Conservation (phyloP, 306 rosid species). For the Psophocarpus tetragonolobus region DNA sequence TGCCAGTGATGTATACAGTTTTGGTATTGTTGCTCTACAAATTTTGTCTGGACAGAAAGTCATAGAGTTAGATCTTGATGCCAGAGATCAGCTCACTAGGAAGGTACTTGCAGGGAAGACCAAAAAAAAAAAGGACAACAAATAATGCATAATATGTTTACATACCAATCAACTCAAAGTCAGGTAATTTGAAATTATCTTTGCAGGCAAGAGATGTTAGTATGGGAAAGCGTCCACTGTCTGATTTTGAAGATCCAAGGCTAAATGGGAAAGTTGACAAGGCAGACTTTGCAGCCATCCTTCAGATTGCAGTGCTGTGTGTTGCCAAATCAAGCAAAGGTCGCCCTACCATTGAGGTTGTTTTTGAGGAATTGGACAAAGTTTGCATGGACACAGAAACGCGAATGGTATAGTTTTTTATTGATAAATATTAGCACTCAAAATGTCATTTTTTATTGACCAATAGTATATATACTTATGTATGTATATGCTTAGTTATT, state of each 20-base stretch:
- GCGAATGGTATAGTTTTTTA: conserved; percentile 12
- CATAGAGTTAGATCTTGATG: conserved; percentile 76
- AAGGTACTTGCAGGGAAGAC: conserved; percentile 47
- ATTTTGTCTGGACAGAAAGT: conserved; percentile 86
- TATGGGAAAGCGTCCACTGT: conserved; percentile 57
- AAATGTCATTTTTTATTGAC: too few relatives aligned
- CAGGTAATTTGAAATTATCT: not conserved
- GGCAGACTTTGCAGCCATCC: conserved; percentile 61
- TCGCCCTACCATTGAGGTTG: conserved; percentile 66
- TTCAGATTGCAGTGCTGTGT: conserved; percentile 74
- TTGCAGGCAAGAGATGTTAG: conserved; percentile 79
- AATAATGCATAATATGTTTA: not conserved
- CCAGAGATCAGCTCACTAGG: conserved; percentile 85
- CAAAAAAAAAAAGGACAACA: not conserved
- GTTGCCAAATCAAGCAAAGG: conserved; percentile 79
- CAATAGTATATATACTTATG: too few relatives aligned
- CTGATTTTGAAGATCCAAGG: conserved; percentile 76
- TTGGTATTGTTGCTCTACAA: conserved; percentile 80
- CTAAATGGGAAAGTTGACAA: conserved; percentile 58
- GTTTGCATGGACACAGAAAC: conserved; percentile 48
- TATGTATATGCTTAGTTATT: too few relatives aligned
- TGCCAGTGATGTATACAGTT: conserved; percentile 84
- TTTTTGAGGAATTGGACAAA: conserved; percentile 65
- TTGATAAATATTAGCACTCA: too few relatives aligned
- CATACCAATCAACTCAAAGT: not conserved